Conservation (phyloP, 2,329 filamentous ascomycete genomes). For the Clarireedia monteithiana region DNA sequence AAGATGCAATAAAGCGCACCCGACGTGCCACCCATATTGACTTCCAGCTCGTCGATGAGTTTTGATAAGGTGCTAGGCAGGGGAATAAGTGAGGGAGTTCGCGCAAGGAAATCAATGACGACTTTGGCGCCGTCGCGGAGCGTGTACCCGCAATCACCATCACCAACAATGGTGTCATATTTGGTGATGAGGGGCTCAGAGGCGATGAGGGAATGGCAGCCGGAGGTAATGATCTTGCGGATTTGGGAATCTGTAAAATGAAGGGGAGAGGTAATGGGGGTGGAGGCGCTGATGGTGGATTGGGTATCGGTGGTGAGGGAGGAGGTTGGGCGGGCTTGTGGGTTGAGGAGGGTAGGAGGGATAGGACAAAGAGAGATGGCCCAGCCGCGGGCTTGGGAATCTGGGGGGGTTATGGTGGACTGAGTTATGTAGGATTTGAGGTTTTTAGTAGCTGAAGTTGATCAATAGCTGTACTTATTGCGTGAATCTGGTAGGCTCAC, state of each 20-base stretch:
- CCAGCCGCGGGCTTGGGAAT: conserved; percentile 19
- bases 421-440: conserved; percentile 17
- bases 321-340: conserved; percentile 12
- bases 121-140: conserved; percentile 23
- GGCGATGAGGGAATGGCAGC: conserved; percentile 20
- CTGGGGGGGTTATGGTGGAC: conserved; percentile 16
- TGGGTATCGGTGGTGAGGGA: conserved; percentile 4
- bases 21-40: conserved; percentile 29
- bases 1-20: conserved; percentile 29
- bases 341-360: conserved; percentile 9
- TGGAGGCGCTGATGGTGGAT: background rate
- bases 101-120: conserved; percentile 27
- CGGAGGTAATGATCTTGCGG: conserved; percentile 15
- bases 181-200: conserved; percentile 45
- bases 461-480: background rate
- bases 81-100: conserved; percentile 10
- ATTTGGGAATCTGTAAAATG: conserved; percentile 13
- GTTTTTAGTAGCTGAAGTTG: conserved; percentile 14
- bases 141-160: conserved; percentile 29
- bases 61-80: conserved; percentile 16
- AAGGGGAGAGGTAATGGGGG: conserved; percentile 8
- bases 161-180: conserved; percentile 36
- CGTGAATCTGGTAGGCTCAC: conserved; percentile 10
- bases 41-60: conserved; percentile 25
- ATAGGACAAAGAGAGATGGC: conserved; percentile 20